Base-by-base conservation (phyloP, 768 basidiomycete species). In the Lyophyllum semitale region DNA sequence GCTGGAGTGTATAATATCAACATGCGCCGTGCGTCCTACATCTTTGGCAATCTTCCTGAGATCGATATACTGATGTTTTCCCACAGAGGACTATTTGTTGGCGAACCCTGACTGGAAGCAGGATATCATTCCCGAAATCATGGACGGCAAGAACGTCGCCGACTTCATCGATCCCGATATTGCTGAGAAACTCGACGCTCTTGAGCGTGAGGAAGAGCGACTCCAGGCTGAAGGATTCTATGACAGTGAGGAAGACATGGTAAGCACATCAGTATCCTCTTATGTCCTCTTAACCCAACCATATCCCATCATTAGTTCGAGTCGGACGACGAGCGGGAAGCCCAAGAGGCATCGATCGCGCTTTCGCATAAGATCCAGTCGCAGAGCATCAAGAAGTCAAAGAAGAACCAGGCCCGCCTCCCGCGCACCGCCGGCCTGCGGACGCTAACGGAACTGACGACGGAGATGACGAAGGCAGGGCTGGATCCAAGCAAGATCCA, bases 101-200 rank as follows among this genome's bases (percentile, higher is more conserved):
- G 80, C 85, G 22, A 87, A 97, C 67, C 85, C 90, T 33, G 88
- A 91, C 41, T 99, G 97, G 97, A 99, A 97, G 77, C 78, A 85
- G 75, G 97, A 99, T 66, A 80, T 84, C 60, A 89, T 98, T n/a
- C 97, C 97, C n/a, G 97, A 99, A 71, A 92, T 99, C 66, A 87
- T 93, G 88, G 87, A 98, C 62, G 97, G 97, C 75, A 98, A 98
- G 83, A 99, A 99, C 75, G 75, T 98, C 49, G 96, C 95, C 22
- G 97, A 99, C 78, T 99, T 99, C 59, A 91, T 98, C 71, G 96
- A 98, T 71, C 90, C 94, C 20, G 97, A 99, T 66, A 98, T 99
- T 57, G 87, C 85, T 18, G 95, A 95, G 73, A 96, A 95, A 73
- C 87, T 99, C 44, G 96, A 98, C 66, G 96, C 94, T 12, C 85